Evolutionary conservation across 2,329 filamentous ascomycete species (phyloP).

Genomic region (Sporothrix phasma): DNA sequence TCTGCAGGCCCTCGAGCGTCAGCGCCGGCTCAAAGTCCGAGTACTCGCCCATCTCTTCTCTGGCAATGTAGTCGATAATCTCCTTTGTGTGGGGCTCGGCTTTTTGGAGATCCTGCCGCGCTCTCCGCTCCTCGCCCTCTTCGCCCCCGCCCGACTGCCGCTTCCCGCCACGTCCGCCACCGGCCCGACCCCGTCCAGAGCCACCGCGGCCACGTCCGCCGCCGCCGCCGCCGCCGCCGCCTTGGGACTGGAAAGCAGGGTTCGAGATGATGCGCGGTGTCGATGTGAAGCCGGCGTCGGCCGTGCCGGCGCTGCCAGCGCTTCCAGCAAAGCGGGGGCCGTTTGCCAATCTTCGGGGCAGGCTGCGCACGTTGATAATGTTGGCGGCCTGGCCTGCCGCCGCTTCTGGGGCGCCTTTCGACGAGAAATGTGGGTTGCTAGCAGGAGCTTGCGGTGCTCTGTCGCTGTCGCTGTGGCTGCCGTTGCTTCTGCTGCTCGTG

Average conservation of each 20-base stretch:
- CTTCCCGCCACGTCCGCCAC: background rate
- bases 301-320: background rate
- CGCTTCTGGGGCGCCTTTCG: background rate
- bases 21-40: constrained; percentile 27
- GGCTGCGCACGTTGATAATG: constrained; percentile 25
- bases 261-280: background rate
- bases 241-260: background rate
- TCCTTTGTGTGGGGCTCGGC: no score
- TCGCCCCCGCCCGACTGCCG: background rate
- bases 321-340: background rate
- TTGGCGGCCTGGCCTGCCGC: background rate
- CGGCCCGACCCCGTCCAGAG: background rate
- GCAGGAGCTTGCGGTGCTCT: background rate
- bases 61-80: constrained; percentile 22
- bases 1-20: constrained; percentile 27
- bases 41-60: constrained; percentile 24
- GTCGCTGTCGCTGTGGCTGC: background rate
- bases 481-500: background rate
- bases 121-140: background rate
- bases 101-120: no score
- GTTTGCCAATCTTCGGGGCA: constrained; percentile 12
- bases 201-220: background rate
- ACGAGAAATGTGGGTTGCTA: background rate
- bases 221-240: no score
- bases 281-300: background rate